Conservation (phyloP, 805 yeast genomes). For the Yarrowia sp. region DNA sequence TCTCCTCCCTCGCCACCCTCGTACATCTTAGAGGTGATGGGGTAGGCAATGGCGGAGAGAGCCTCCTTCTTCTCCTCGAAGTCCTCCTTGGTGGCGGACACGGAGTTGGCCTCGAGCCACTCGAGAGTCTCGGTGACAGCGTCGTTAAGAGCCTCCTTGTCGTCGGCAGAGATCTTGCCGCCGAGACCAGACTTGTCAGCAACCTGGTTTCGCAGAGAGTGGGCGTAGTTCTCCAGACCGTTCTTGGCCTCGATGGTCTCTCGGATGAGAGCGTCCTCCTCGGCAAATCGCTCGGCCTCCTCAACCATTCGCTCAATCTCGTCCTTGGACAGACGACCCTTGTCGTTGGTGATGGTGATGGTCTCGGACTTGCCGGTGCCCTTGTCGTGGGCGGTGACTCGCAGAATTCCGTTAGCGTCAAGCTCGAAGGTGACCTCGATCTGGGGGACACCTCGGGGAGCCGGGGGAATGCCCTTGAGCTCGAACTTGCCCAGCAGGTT, state of each 20-base stretch:
- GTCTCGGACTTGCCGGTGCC: conserved; percentile 92
- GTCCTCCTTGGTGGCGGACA: conserved; percentile 87
- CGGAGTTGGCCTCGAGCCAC: conserved; percentile 84
- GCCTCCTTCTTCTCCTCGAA: conserved; percentile 87
- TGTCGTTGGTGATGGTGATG: conserved; percentile 88
- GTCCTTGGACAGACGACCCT: conserved; percentile 89
- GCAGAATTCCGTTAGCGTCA: conserved; percentile 84
- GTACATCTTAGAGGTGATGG: conserved; percentile 86
- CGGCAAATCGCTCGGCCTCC: conserved; percentile 93
- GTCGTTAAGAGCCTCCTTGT: conserved; percentile 82
- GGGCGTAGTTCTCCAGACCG: conserved; percentile 83
- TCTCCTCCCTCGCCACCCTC: conserved; percentile 49
- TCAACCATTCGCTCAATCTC: conserved; percentile 97
- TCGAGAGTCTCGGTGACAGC: conserved; percentile 84
- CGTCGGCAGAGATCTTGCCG: conserved; percentile 80
- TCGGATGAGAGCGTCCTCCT: conserved; percentile 81
- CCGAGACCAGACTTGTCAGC: conserved; percentile 61
- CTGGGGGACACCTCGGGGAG: conserved; percentile 91
- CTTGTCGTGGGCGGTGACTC: conserved; percentile 84
- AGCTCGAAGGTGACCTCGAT: conserved; percentile 85
- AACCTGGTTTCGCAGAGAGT: conserved; percentile 71
- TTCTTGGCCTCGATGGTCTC: conserved; percentile 86
- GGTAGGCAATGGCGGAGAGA: conserved; percentile 78
- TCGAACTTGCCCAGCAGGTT: conserved; percentile 85
- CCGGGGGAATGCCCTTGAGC: conserved; percentile 82